Evolutionary conservation across 2,329 filamentous ascomycete genomes (phyloP).

Genomic region (Monilinia vaccinii-corymbosi): DNA sequence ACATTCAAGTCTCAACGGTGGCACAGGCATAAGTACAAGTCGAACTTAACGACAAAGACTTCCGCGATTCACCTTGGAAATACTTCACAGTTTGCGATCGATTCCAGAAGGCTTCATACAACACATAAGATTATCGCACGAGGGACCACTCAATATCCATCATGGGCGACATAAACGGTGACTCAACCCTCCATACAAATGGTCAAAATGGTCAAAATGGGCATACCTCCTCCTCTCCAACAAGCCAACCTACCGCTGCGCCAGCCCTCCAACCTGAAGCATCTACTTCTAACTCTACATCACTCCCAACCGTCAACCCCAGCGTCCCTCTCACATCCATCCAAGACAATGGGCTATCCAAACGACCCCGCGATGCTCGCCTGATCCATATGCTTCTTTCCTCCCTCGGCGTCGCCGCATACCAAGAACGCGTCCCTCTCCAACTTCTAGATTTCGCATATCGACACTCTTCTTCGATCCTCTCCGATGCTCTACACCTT

Average conservation of each 20-base stretch:
- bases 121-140: not conserved
- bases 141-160: not conserved
- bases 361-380: conserved; percentile 67
- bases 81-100: not conserved
- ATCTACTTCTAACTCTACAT: conserved; percentile 8
- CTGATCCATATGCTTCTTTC: conserved; percentile 73
- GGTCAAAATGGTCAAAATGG: conserved; percentile 53
- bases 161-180: conserved; percentile 29
- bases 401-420: conserved; percentile 68
- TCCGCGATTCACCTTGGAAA: not conserved
- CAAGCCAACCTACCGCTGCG: conserved; percentile 22
- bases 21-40: too few species aligned
- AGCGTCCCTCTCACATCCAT: conserved; percentile 27
- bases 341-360: conserved; percentile 29
- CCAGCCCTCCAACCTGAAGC: conserved; percentile 17
- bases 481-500: conserved; percentile 62
- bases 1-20: not conserved
- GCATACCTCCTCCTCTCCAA: conserved; percentile 26
- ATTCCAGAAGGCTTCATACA: not conserved
- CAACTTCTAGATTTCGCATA: conserved; percentile 82
- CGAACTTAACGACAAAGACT: not conserved
- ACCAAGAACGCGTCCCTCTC: conserved; percentile 74
- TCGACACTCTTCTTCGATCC: conserved; percentile 64
- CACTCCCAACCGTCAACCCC: conserved; percentile 17
- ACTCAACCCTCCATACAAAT: conserved; percentile 41